Percentiles rank a stretch among this genome's conserved stretches.
phyloP scores from a whole-genome alignment of 2,329 filamentous ascomycete genomes.

The Apiospora malaysiana region DNA sequence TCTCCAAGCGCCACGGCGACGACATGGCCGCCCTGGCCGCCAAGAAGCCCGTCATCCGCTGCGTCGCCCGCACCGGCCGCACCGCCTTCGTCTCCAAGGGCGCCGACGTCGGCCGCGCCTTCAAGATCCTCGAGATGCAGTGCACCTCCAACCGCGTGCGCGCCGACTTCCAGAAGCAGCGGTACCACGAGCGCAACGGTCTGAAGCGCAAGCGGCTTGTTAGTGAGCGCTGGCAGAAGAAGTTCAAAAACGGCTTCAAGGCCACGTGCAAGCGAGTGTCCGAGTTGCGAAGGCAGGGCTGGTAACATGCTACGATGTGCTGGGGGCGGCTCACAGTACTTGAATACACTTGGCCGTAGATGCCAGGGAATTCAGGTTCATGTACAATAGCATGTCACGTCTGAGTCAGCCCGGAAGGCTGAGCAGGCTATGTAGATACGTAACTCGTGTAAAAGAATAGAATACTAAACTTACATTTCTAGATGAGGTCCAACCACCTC shows the following conservation, averaged over 20 bases:
- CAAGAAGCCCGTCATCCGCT: constrained; percentile 40
- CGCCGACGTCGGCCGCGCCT: constrained; percentile 52
- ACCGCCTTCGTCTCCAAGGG: constrained; percentile 49
- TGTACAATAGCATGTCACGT: background rate
- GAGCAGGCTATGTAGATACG: background rate
- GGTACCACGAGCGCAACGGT: constrained; percentile 76
- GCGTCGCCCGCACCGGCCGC: constrained; percentile 51
- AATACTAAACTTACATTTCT: background rate
- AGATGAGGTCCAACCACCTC: no score
- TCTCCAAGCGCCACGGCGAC: constrained; percentile 30
- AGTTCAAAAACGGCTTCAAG: constrained; percentile 74
- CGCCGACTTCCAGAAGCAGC: constrained; percentile 62
- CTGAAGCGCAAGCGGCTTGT: constrained; percentile 78
- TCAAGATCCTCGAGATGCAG: constrained; percentile 48
- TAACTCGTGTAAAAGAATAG: constrained; percentile 4
- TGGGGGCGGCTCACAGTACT: background rate
- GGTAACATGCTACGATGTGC: constrained; percentile 55
- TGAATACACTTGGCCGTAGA: background rate
- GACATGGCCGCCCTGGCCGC: constrained; percentile 25
- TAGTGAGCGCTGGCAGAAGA: constrained; percentile 70
- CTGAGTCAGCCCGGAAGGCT: background rate
- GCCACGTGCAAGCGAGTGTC: constrained; percentile 67
- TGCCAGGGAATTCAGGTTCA: background rate
- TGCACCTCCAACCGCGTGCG: constrained; percentile 61
- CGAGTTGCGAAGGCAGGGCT: constrained; percentile 78